Conservation (phyloP, 2,329 filamentous ascomycete genomes). For the Neofusicoccum cordaticola region DNA sequence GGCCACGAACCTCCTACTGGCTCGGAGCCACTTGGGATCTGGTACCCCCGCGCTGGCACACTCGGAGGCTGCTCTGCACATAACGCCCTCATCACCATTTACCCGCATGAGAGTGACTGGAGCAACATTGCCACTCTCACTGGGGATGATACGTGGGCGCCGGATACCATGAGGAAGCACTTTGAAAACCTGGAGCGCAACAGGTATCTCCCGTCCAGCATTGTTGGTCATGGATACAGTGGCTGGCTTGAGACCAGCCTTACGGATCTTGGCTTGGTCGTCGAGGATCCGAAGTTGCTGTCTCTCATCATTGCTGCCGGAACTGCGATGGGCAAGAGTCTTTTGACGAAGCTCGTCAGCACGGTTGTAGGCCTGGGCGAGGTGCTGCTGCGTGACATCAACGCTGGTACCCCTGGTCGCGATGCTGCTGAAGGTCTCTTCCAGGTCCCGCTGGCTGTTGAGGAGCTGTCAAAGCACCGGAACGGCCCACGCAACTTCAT, state of each 20-base stretch:
- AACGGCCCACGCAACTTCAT: conserved; percentile 58
- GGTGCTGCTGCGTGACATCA: conserved; percentile 51
- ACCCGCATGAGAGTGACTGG: conserved; percentile 59
- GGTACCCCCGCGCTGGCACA: conserved; percentile 57
- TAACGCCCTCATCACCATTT: conserved; percentile 59
- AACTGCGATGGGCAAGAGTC: conserved; percentile 45
- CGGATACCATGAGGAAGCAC: conserved; percentile 57
- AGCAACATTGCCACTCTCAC: conserved; percentile 57
- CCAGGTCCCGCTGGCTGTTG: conserved; percentile 55
- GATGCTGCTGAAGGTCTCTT: conserved; percentile 43
- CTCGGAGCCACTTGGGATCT: conserved; percentile 51
- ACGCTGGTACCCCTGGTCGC: conserved; percentile 36
- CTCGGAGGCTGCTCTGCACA: conserved; percentile 61
- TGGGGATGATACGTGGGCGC: conserved; percentile 58
- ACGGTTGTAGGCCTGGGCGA: conserved; percentile 43
- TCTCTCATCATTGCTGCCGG: conserved; percentile 52
- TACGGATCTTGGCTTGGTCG: conserved; percentile 51
- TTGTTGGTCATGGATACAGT: conserved; percentile 53
- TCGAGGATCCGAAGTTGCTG: conserved; percentile 53
- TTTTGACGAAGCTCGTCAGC: conserved; percentile 22
- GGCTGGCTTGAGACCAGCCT: conserved; percentile 51
- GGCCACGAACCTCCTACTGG: conserved; percentile 54
- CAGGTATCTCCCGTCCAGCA: conserved; percentile 45
- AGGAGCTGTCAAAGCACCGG: conserved; percentile 40
- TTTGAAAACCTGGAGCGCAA: conserved; percentile 55